Evolutionary conservation across 306 rosid species (phyloP).

Genomic region (Trifolium pratense): DNA sequence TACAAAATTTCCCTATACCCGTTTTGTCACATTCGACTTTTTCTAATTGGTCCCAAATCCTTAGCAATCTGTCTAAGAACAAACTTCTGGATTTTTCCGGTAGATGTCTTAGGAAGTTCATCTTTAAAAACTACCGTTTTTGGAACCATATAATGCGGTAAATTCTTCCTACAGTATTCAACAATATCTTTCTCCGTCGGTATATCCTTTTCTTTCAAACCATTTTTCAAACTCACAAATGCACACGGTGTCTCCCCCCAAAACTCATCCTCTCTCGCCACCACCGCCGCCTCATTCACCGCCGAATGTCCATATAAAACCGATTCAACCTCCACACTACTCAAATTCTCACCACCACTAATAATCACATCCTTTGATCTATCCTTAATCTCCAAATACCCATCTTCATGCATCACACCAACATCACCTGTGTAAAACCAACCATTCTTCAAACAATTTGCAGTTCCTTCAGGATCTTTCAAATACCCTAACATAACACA

Average conservation of each 20-base stretch:
- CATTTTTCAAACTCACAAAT: constrained; percentile 59
- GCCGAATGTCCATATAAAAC: constrained; percentile 58
- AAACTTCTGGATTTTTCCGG: constrained; percentile 73
- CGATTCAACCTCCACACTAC: constrained; percentile 81
- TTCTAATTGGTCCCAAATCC: constrained; percentile 46
- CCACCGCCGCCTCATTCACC: constrained; percentile 77
- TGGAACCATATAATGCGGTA: constrained; percentile 71
- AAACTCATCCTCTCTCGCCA: constrained; percentile 64
- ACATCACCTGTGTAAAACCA: constrained; percentile 83
- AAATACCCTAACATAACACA: constrained; percentile 68
- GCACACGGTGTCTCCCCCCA: constrained; percentile 95
- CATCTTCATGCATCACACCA: constrained; percentile 73
- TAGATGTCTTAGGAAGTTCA: constrained; percentile 69
- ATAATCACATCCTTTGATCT: constrained; percentile 77
- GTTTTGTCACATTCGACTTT: constrained; percentile 44
- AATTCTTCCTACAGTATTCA: constrained; percentile 55
- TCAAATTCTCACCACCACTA: constrained; percentile 80
- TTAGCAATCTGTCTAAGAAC: constrained; percentile 56
- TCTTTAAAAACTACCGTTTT: constrained; percentile 65
- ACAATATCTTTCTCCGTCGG: constrained; percentile 60
- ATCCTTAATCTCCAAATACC: constrained; percentile 74
- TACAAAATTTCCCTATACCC: background rate
- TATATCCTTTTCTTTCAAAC: constrained; percentile 32
- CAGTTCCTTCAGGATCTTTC: constrained; percentile 56
- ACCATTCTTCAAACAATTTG: constrained; percentile 49